Evolutionary conservation across 192 early-diverging fungal genomes (phyloP), one percentile per base, ranked within the genome.

Genomic region (Obelidium mucronatum): DNA sequence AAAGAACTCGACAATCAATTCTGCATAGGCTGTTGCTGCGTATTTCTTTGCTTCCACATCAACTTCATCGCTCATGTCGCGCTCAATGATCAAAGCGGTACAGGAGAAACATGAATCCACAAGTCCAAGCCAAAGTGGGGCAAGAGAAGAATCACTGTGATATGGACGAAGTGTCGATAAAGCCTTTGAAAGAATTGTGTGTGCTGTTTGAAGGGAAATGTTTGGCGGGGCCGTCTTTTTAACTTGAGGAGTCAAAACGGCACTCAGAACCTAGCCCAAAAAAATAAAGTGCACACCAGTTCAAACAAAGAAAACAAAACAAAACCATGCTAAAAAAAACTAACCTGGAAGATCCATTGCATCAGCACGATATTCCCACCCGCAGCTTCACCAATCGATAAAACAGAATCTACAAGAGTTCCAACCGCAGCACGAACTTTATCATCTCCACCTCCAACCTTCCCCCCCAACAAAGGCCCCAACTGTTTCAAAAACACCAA

Each of bases 81-180:
- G 44, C 48, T 52, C 53, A 0, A 83, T 81, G 8, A 84, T 84
- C 70, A 82, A 85, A 28, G 94, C 88, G 69, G 90, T 91, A n/a
- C 89, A 81, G 17, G 82, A 73, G 78, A 93, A 96, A 0, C 91
- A 90, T 70, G 89, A 90, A 36, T 87, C 84, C 15, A 97, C 86
- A 53, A 97, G 90, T 59, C 90, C 87, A 55, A 97, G 84, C 95
- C 95, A 97, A 19, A 92, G 78, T 53, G 95, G 94, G 75, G 91
- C 88, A 60, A 94, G 80, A 58, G 87, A 83, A n/a, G 89, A 86
- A 77, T 98, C 96, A 78, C 92, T 92, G 48, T 87, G 84, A 79
- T 92, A 92, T 55, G 96, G 96, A 75, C 92, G 92, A 30, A 98
- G 87, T 5, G 42, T 52, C 3, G 67, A 69, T 28, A 69, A 44